Percentiles rank a stretch among this genome's conserved stretches.
phyloP scores from a whole-genome alignment of 768 basidiomycete species.

The Tricholoma sp. region DNA sequence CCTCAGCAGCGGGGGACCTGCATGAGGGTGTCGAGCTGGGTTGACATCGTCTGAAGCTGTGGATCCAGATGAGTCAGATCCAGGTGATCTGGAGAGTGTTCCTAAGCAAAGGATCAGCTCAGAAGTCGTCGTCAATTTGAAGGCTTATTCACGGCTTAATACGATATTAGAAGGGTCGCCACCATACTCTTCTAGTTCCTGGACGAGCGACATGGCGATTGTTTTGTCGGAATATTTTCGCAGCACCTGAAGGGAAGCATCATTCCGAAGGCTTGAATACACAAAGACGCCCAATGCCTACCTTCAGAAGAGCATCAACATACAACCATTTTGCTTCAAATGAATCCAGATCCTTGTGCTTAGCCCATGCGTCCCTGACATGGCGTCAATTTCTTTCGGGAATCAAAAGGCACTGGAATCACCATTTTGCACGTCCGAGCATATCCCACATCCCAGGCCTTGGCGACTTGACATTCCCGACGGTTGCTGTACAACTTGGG shows the following conservation, averaged over 20 bases:
- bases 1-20: constrained; percentile 16
- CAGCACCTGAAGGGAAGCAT: constrained; percentile 50
- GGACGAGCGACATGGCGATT: constrained; percentile 64
- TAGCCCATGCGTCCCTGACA: constrained; percentile 90
- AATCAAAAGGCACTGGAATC: constrained; percentile 14
- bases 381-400: constrained; percentile 2
- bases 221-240: constrained; percentile 83
- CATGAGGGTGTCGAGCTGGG: constrained; percentile 13
- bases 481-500: constrained; percentile 50
- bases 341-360: constrained; percentile 75
- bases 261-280: neutral
- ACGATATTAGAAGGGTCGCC: constrained; percentile 61
- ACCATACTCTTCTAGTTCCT: constrained; percentile 74
- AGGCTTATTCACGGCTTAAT: constrained; percentile 49
- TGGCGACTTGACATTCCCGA: constrained; percentile 75
- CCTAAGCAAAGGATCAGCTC: constrained; percentile 21
- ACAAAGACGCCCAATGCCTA: constrained; percentile 21
- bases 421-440: constrained; percentile 93
- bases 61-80: constrained; percentile 64
- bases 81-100: constrained; percentile 41
- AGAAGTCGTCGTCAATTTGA: neutral
- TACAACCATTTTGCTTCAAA: constrained; percentile 86
- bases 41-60: constrained; percentile 39
- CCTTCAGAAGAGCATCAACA: constrained; percentile 84
- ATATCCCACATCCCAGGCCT: constrained; percentile 89